Percentiles rank a stretch among this genome's conserved stretches.
These are phyloP conservation scores for Gentiana macrophylla DNA, from an alignment of 257 asterid species.

Conservation along the genomic window DNA sequence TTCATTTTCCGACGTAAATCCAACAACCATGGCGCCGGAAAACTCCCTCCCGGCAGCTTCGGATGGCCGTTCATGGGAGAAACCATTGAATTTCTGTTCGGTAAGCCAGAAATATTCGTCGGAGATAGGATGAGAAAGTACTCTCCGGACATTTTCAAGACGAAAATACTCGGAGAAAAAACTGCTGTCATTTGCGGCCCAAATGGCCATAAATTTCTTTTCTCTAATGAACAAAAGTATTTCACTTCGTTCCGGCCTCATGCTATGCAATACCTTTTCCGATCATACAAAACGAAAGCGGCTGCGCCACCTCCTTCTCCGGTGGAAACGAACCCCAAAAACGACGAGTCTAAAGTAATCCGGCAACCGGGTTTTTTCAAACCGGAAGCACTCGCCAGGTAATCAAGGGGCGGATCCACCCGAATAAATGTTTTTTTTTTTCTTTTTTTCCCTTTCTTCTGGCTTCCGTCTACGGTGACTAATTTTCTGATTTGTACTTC, in stretches of 20 bases:
- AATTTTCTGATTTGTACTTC: too few relatives aligned
- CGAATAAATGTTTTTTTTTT: too few relatives aligned
- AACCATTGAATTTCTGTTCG: constrained; percentile 34
- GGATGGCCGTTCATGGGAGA: constrained; percentile 65
- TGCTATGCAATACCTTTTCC: constrained; percentile 47
- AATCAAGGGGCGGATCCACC: too few relatives aligned
- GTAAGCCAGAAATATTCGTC: constrained; percentile 52
- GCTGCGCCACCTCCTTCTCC: constrained; percentile 2
- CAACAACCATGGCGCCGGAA: background rate
- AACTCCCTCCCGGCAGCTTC: constrained; percentile 57
- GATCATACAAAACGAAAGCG: constrained; percentile 29
- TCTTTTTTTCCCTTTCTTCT: too few relatives aligned
- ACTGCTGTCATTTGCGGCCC: constrained; percentile 65
- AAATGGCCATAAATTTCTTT: constrained; percentile 53
- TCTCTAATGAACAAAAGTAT: constrained; percentile 46
- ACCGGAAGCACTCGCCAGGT: constrained; percentile 37
- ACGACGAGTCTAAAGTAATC: constrained; percentile 20
- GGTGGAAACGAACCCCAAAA: background rate
- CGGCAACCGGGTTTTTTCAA: constrained; percentile 59
- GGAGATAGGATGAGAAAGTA: constrained; percentile 42
- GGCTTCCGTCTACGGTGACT: too few relatives aligned
- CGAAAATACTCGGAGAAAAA: constrained; percentile 56
- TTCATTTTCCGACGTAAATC: constrained; percentile 10
- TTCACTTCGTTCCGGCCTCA: constrained; percentile 53
- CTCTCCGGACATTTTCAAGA: constrained; percentile 47